Percentiles rank a stretch among this genome's conserved stretches.
Conservation (phyloP, 2,329 filamentous ascomycete genomes). For the Paradendryphiella salina region DNA sequence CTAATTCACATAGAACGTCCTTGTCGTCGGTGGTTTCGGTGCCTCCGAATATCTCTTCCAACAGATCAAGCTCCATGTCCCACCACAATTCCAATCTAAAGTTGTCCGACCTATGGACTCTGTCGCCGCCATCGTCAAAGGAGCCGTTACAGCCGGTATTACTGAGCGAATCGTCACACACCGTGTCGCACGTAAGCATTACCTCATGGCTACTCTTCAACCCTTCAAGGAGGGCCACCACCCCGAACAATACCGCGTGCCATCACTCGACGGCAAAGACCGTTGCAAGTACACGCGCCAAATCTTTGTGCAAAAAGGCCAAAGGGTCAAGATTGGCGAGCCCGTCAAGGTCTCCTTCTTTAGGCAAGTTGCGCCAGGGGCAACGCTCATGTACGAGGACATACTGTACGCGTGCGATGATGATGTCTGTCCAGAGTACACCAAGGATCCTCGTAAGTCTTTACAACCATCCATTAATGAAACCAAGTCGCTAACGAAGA, state of each 20-base stretch:
- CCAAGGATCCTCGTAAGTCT: conserved; percentile 95
- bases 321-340: conserved; percentile 98
- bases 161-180: conserved; percentile 96
- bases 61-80: conserved; percentile 98
- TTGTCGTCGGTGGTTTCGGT: conserved; percentile 97
- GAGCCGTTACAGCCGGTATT: conserved; percentile 95
- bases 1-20: conserved; percentile 68
- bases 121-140: conserved; percentile 97
- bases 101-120: conserved; percentile 99
- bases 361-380: conserved; percentile 93
- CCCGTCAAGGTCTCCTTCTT: conserved; percentile 99
- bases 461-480: background rate
- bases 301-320: conserved; percentile 98
- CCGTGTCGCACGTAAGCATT: conserved; percentile 94
- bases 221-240: conserved; percentile 99
- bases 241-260: conserved; percentile 95
- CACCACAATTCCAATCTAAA: conserved; percentile 97
- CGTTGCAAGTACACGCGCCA: conserved; percentile 98
- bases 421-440: conserved; percentile 97
- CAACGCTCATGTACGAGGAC: conserved; percentile 99
- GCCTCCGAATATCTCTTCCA: conserved; percentile 99
- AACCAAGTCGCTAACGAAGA: background rate
- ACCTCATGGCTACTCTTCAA: conserved; percentile 98
- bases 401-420: conserved; percentile 97
- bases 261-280: conserved; percentile 94